These are phyloP conservation scores for Keithomyces neogunnii DNA, from an alignment of 2,329 filamentous ascomycete species.

Conservation along the genomic window DNA sequence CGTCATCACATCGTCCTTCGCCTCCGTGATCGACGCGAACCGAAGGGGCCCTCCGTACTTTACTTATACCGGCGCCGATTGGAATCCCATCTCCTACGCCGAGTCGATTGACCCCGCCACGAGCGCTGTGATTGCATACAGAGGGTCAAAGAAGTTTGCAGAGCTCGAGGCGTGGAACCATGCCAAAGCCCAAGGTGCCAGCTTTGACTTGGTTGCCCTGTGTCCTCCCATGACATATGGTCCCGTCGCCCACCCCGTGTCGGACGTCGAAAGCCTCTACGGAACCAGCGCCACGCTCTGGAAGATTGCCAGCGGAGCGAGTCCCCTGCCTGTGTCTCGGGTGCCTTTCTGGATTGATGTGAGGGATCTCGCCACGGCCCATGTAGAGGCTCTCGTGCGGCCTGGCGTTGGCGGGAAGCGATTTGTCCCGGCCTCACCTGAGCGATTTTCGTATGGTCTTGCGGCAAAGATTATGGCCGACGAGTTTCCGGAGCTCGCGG, in stretches of 20 bases:
- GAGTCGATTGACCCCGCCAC: conserved; percentile 31
- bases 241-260: conserved; percentile 31
- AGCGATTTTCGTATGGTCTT: conserved; percentile 36
- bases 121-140: conserved; percentile 31
- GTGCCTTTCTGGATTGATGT: conserved; percentile 39
- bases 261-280: conserved; percentile 26
- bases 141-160: conserved; percentile 26
- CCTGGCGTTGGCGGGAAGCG: conserved; percentile 28
- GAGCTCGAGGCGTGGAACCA: conserved; percentile 27
- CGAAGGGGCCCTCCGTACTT: conserved; percentile 40
- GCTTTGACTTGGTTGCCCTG: conserved; percentile 34
- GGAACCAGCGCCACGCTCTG: conserved; percentile 34
- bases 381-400: conserved; percentile 31
- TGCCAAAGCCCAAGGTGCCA: conserved; percentile 22
- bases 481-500: conserved; percentile 28
- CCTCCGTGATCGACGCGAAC: conserved; percentile 47
- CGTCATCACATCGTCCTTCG: conserved; percentile 60
- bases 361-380: conserved; percentile 34
- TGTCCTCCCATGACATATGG: conserved; percentile 38
- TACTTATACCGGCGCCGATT: conserved; percentile 44
- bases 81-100: conserved; percentile 47
- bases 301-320: conserved; percentile 27
- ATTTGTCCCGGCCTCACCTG: conserved; percentile 29
- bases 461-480: conserved; percentile 33
- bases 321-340: conserved; percentile 26